Evolutionary conservation across 2,329 filamentous ascomycete species (phyloP).

Genomic region (Didymella arachidicola): DNA sequence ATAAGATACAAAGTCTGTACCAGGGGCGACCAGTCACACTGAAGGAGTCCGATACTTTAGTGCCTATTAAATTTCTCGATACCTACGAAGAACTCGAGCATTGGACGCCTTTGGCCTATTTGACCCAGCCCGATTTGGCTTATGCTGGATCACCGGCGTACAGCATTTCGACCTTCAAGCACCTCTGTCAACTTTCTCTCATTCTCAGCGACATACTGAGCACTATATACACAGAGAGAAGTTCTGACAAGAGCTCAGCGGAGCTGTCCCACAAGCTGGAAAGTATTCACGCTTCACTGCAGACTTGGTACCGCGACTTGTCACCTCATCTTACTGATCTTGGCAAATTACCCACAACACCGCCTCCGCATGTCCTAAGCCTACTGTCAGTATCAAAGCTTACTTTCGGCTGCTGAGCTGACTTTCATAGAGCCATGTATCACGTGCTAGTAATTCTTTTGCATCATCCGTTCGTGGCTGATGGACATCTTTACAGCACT

Average conservation of each 20-base stretch:
- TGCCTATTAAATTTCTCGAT: conserved; percentile 59
- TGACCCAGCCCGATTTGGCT: conserved; percentile 34
- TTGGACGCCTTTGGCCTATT: conserved; percentile 58
- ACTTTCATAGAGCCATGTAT: conserved; percentile 52
- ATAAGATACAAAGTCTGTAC: conserved; percentile 65
- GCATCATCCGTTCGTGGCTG: conserved; percentile 62
- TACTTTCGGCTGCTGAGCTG: background rate
- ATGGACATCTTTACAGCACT: conserved; percentile 58
- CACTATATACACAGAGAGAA: conserved; percentile 52
- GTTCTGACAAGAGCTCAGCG: conserved; percentile 38
- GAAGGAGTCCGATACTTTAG: conserved; percentile 56
- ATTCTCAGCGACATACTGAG: conserved; percentile 55
- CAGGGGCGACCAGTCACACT: conserved; percentile 61
- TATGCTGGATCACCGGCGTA: conserved; percentile 51
- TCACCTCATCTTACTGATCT: conserved; percentile 56
- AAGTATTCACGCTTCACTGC: conserved; percentile 53
- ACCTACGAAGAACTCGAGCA: conserved; percentile 62
- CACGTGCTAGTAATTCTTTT: conserved; percentile 62
- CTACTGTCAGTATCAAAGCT: conserved; percentile 29
- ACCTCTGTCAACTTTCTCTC: conserved; percentile 56
- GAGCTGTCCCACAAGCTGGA: conserved; percentile 51
- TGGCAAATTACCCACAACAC: conserved; percentile 33
- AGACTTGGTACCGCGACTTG: conserved; percentile 53
- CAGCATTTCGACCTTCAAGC: conserved; percentile 55
- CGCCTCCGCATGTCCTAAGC: conserved; percentile 49